Evolutionary conservation across 495 filamentous ascomycete genomes (phyloP).

Genomic region (Parathielavia appendiculata): DNA sequence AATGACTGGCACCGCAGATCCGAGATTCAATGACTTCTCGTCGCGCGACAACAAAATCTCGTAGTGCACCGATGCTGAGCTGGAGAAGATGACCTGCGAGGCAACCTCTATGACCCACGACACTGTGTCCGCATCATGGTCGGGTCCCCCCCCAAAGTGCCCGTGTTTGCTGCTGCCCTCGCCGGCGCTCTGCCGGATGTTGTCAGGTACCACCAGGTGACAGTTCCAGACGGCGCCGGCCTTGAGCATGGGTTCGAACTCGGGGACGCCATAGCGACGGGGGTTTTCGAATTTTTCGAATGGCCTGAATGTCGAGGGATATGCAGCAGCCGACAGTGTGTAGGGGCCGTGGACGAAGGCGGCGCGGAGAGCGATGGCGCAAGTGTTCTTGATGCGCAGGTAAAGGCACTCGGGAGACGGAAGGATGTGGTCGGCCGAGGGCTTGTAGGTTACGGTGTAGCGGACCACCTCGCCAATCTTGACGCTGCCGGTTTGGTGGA

Average conservation of each 20-base stretch:
- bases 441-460: slow-evolving; percentile 91
- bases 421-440: slow-evolving; percentile 78
- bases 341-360: slow-evolving; percentile 97
- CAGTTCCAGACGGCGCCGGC: slow-evolving; percentile 82
- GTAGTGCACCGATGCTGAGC: slow-evolving; percentile 80
- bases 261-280: slow-evolving; percentile 60
- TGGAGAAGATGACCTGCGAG: slow-evolving; percentile 88
- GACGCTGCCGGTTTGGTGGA: slow-evolving; percentile 82
- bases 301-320: slow-evolving; percentile 73
- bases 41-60: slow-evolving; percentile 83
- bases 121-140: slow-evolving; percentile 47
- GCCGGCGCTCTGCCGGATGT: slow-evolving; percentile 49
- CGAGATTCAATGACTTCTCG: slow-evolving; percentile 68
- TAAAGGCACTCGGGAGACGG: slow-evolving; percentile 73
- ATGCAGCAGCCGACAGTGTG: slow-evolving; percentile 78
- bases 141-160: slow-evolving; percentile 34
- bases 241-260: slow-evolving; percentile 95
- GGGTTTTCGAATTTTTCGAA: slow-evolving; percentile 63
- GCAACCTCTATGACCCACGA: slow-evolving; percentile 90
- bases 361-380: slow-evolving; percentile 80
- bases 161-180: slow-evolving; percentile 31
- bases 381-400: slow-evolving; percentile 87
- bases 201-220: slow-evolving; percentile 67
- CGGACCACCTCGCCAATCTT: slow-evolving; percentile 87
- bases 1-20: slow-evolving; percentile 48